Conservation (phyloP, 2,329 filamentous ascomycete species). For the Dothideomycetidae sp. region DNA sequence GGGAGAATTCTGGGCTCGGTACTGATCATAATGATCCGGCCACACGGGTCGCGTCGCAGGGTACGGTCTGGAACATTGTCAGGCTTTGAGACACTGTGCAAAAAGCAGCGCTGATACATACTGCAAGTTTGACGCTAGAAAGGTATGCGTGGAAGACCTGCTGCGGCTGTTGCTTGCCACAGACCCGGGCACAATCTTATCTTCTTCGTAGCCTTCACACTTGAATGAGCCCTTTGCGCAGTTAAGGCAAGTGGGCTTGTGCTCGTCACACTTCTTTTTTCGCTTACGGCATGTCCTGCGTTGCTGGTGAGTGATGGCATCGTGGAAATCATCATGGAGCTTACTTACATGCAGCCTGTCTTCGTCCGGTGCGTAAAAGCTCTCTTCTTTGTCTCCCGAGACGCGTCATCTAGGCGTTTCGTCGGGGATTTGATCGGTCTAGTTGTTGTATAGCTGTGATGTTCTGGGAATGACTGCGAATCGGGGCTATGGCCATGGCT, state of each 20-base stretch:
- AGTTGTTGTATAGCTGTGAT: neutral
- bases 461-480: neutral
- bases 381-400: constrained; percentile 3
- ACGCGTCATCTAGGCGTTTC: neutral
- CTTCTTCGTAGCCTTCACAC: constrained; percentile 78
- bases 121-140: neutral
- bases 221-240: constrained; percentile 80
- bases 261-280: constrained; percentile 98
- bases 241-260: constrained; percentile 83
- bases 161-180: constrained; percentile 54
- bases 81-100: too few species aligned
- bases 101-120: neutral
- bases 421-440: neutral
- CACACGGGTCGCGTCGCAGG: neutral
- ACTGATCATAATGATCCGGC: neutral
- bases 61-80: neutral
- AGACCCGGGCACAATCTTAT: constrained; percentile 40
- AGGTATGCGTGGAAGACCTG: constrained; percentile 1
- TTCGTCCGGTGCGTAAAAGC: constrained; percentile 7
- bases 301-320: constrained; percentile 1
- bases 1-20: neutral
- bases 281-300: constrained; percentile 33
- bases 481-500: neutral
- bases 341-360: constrained; percentile 6
- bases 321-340: neutral